Base-by-base conservation (phyloP, 2,329 filamentous ascomycete species). In the Eurotiales sp. region DNA sequence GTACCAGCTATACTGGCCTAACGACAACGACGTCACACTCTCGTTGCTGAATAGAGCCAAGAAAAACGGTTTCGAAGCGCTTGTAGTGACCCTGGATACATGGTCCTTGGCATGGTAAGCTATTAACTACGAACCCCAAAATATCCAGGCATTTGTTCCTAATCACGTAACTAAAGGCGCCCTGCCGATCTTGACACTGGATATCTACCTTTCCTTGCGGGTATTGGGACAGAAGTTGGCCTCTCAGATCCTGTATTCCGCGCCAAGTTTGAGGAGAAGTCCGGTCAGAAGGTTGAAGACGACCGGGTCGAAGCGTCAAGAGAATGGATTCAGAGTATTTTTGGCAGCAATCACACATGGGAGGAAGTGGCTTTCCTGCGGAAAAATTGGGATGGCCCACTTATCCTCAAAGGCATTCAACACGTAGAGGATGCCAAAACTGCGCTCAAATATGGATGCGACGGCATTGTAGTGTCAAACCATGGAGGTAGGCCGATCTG, bases 181-280 rank as follows among this genome's bases (percentile, higher is more conserved):
- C 86, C 85, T 0, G 75, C 73, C 0, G 86, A 89, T 61, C 75
- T 89, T 4, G 85, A 88, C 56, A 75, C 77, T 12, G 80, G 62
- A 23, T 72, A 69, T 48, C 57, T 72, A 11, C 70, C 84, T 0
- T 86, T 87, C 56, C 68, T 83, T 23, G 75, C 71, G 34, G 80
- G 80, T 0, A 64, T 80, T 8, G 85, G 85, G 2, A 78, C 80
- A 46, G 73, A 78, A 40, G 75, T 84, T 2, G 85, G 84, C 1
- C 83, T 89, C 57, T 76, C 76, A 1, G 86, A 90, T 61, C 84
- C 85, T 0, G 82, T 84, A 0, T 88, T 87, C 64, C 74, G 79
- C 14, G 67, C 69, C 25, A 77, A 79, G 45, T 83, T 83, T 60
- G 75, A 78, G 34, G 73, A 74, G 56, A 69, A 72, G 42, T 68